Conservation (phyloP, 768 basidiomycete species). For the Suillus clintonianus region DNA sequence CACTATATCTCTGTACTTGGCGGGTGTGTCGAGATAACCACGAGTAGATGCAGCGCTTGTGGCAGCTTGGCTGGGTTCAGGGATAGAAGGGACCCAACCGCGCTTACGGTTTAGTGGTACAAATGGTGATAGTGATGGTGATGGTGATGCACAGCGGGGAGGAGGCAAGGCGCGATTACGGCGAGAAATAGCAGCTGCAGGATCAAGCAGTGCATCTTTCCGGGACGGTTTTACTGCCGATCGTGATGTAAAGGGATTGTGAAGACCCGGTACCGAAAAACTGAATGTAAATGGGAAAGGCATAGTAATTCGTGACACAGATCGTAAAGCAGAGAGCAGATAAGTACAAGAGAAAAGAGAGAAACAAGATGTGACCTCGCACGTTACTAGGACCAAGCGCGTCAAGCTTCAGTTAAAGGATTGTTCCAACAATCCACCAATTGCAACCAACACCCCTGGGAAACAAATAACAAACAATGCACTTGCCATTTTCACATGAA, state of each 20-base stretch:
- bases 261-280: conserved; percentile 61
- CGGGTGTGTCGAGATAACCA: conserved; percentile 72
- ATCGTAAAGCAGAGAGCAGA: conserved; percentile 18
- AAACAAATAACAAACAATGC: background rate
- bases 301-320: conserved; percentile 36
- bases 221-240: conserved; percentile 26
- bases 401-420: background rate
- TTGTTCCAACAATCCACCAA: background rate
- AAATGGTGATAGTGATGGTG: conserved; percentile 33
- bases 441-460: background rate
- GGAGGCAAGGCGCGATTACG: conserved; percentile 17
- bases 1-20: conserved; percentile 53
- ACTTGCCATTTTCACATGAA: background rate
- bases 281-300: conserved; percentile 75
- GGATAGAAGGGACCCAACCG: conserved; percentile 70
- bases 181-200: conserved; percentile 17
- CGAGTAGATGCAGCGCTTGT: conserved; percentile 53
- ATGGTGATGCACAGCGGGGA: conserved; percentile 25
- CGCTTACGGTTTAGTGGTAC: conserved; percentile 55
- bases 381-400: background rate
- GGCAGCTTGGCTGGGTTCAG: conserved; percentile 55
- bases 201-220: conserved; percentile 11
- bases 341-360: conserved; percentile 2
- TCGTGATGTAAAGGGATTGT: conserved; percentile 59
- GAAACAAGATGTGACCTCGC: background rate